Evolutionary conservation across 129 eudicot species (phyloP).

Genomic region (Lactuca saligna): DNA sequence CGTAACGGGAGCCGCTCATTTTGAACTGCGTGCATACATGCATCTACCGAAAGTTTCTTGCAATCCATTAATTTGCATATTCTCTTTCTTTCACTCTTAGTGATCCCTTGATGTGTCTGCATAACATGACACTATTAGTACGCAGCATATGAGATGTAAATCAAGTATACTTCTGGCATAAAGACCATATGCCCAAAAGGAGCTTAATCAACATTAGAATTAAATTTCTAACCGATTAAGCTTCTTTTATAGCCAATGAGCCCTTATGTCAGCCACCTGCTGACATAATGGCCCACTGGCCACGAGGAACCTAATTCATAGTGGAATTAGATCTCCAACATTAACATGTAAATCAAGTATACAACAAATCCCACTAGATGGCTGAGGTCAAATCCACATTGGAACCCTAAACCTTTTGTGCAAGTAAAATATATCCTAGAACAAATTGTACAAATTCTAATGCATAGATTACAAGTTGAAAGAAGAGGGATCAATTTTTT

Average conservation of each 20-base stretch:
- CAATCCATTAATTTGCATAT: constrained; percentile 91
- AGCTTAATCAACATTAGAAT: not conserved
- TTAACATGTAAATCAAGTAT: too few species aligned
- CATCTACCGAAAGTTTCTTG: constrained; percentile 94
- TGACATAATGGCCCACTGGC: not conserved
- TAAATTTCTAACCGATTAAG: too few species aligned
- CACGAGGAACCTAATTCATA: not conserved
- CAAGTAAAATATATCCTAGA: too few species aligned
- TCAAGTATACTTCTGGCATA: not conserved
- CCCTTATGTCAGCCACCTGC: not conserved
- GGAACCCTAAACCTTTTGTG: too few species aligned
- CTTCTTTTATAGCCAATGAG: not conserved
- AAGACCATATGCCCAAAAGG: not conserved
- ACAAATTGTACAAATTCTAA: too few species aligned
- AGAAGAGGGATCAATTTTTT: not conserved
- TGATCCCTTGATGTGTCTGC: constrained; percentile 85
- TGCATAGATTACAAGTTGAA: too few species aligned
- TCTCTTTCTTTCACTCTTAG: constrained; percentile 89
- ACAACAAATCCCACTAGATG: too few species aligned
- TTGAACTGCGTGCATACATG: constrained; percentile 95
- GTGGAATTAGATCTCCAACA: not conserved
- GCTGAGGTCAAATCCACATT: too few species aligned
- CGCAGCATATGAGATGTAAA: constrained; percentile 1
- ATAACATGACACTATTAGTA: not conserved
- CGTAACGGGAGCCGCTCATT: constrained; percentile 96